Evolutionary conservation across 768 basidiomycete species (phyloP).

Genomic region (Lepiota brunneoincarnata): DNA sequence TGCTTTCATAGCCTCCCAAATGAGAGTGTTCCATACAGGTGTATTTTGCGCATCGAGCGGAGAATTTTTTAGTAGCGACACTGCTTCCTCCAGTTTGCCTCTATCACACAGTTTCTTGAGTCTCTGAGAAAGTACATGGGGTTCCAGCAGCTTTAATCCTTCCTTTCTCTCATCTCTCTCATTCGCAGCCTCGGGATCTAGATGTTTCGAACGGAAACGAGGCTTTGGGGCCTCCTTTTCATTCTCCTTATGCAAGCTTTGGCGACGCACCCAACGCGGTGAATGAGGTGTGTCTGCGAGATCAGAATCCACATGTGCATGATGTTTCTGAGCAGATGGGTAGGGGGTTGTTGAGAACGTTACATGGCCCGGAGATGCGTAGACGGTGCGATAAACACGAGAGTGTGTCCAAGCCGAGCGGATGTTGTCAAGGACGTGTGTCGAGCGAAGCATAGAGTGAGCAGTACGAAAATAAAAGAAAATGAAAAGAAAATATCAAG

Average conservation of each 20-base stretch:
- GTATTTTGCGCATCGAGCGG: conserved; percentile 75
- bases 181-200: conserved; percentile 8
- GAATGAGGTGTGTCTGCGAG: conserved; percentile 5
- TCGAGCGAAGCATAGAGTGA: too few species aligned
- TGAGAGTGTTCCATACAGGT: conserved; percentile 77
- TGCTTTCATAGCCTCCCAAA: conserved; percentile 59
- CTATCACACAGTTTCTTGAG: conserved; percentile 55
- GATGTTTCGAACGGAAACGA: conserved; percentile 37
- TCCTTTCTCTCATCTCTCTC: conserved; percentile 18
- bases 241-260: conserved; percentile 14
- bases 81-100: conserved; percentile 59
- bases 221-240: conserved; percentile 10
- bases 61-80: conserved; percentile 61
- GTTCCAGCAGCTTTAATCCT: conserved; percentile 47
- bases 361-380: too few species aligned
- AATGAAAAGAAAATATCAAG: too few species aligned
- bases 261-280: conserved; percentile 30
- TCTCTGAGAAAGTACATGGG: conserved; percentile 58
- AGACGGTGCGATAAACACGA: too few species aligned
- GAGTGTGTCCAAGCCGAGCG: too few species aligned
- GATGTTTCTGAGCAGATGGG: not conserved
- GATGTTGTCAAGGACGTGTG: too few species aligned
- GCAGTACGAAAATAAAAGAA: too few species aligned
- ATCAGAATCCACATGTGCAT: not conserved
- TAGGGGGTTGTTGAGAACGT: not conserved